phyloP scores from a whole-genome alignment of 305 asterid species.

The Plantago coronopus region DNA sequence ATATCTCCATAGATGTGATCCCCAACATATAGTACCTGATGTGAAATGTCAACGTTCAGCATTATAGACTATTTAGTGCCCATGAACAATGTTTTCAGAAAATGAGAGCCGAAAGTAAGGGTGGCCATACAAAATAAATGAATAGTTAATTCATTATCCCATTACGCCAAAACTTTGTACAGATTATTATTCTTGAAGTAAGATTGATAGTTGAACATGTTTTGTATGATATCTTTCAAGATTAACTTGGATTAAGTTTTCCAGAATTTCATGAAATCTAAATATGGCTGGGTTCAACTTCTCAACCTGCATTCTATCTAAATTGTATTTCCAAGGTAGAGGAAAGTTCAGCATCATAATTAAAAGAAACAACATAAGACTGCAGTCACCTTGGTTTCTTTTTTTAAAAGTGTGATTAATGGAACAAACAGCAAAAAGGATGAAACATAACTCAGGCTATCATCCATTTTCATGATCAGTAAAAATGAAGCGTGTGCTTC shows the following conservation, averaged over 20 bases:
- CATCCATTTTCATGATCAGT: not conserved
- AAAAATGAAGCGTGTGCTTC: not conserved
- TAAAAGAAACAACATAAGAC: not conserved
- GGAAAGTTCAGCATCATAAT: not conserved
- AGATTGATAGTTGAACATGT: not conserved
- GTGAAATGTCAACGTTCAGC: slow-evolving; percentile 18
- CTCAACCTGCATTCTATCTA: not conserved
- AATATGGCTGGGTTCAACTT: not conserved
- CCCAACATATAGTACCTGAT: slow-evolving; percentile 94
- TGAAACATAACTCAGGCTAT: not conserved
- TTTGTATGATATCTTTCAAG: slow-evolving; percentile 11
- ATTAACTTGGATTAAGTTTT: slow-evolving; percentile 3
- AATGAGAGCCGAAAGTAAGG: slow-evolving; percentile 19
- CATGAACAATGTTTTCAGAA: slow-evolving; percentile 7
- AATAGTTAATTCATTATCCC: not conserved
- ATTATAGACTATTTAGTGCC: not conserved
- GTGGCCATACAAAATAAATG: not conserved
- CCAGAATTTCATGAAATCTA: slow-evolving; percentile 7
- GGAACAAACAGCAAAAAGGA: not conserved
- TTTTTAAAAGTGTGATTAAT: not conserved
- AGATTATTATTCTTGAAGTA: slow-evolving; percentile 12
- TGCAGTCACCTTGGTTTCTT: not conserved
- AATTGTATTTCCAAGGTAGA: not conserved
- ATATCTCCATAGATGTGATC: slow-evolving; percentile 99
- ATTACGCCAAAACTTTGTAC: not conserved